Evolutionary conservation across 1,284 basidiomycete genomes (phyloP).

Genomic region (Boletellus deceptivus): DNA sequence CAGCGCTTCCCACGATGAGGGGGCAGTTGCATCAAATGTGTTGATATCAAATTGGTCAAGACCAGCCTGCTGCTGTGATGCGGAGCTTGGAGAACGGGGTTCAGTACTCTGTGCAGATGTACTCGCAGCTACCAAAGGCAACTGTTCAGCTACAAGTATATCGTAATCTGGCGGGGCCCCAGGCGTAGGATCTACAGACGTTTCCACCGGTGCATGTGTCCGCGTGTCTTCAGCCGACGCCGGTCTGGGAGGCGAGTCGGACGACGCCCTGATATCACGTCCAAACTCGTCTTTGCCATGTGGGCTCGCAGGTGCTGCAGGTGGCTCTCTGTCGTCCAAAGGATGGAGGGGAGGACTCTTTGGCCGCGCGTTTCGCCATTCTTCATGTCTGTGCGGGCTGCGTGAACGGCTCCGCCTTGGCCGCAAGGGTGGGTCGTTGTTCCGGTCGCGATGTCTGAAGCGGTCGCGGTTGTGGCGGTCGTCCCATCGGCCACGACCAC

Average conservation of each 20-base stretch:
- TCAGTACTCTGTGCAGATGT: slow-evolving; percentile 44
- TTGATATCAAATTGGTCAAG: slow-evolving; percentile 65
- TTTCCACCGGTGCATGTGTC: slow-evolving; percentile 33
- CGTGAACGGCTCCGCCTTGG: slow-evolving; percentile 62
- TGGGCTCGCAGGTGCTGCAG: slow-evolving; percentile 28
- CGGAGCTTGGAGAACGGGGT: slow-evolving; percentile 36
- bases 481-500: slow-evolving; percentile 41
- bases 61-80: slow-evolving; percentile 42
- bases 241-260: slow-evolving; percentile 30
- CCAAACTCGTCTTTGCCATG: slow-evolving; percentile 76
- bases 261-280: slow-evolving; percentile 63
- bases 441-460: slow-evolving; percentile 49
- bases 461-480: slow-evolving; percentile 42
- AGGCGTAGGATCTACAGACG: slow-evolving; percentile 40
- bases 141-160: slow-evolving; percentile 48
- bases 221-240: slow-evolving; percentile 34
- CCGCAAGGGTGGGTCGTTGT: slow-evolving; percentile 43
- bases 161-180: slow-evolving; percentile 40
- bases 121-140: slow-evolving; percentile 51
- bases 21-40: slow-evolving; percentile 66
- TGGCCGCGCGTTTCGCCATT: slow-evolving; percentile 48
- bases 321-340: slow-evolving; percentile 27
- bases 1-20: slow-evolving; percentile 71
- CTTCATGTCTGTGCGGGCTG: slow-evolving; percentile 60
- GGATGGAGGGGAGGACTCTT: slow-evolving; percentile 58